These are phyloP conservation scores for Pichia exigua DNA, from an alignment of 805 yeast species.

Conservation along the genomic window DNA sequence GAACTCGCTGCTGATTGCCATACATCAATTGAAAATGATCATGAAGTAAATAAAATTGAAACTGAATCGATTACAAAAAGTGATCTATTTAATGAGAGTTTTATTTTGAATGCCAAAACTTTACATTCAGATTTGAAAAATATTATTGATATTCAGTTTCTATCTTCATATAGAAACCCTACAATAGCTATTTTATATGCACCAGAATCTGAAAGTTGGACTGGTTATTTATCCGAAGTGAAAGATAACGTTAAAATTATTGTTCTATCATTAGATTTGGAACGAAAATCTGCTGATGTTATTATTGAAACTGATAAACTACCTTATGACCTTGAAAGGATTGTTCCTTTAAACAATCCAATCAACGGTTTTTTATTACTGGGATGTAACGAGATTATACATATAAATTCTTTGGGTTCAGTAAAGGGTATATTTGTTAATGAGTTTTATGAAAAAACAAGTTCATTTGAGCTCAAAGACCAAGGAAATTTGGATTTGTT, in stretches of 20 bases:
- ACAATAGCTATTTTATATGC: constrained; percentile 39
- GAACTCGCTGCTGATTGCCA: constrained; percentile 15
- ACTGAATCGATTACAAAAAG: constrained; percentile 10
- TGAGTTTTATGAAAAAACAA: constrained; percentile 35
- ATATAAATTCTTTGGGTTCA: constrained; percentile 73
- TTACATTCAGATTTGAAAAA: constrained; percentile 51
- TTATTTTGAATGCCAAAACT: constrained; percentile 46
- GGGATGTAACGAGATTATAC: constrained; percentile 72
- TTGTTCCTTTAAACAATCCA: constrained; percentile 59
- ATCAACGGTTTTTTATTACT: constrained; percentile 60
- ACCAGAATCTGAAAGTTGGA: constrained; percentile 50
- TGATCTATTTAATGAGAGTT: constrained; percentile 44
- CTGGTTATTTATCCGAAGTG: constrained; percentile 55
- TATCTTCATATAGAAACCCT: constrained; percentile 73
- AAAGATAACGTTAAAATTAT: constrained; percentile 58
- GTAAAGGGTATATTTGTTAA: constrained; percentile 57
- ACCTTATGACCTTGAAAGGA: constrained; percentile 64
- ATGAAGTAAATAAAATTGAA: constrained; percentile 1
- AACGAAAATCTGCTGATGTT: constrained; percentile 50
- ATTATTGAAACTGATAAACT: constrained; percentile 57
- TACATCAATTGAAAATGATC: constrained; percentile 7
- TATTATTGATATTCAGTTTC: constrained; percentile 63
- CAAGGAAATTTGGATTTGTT: constrained; percentile 42
- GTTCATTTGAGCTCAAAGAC: constrained; percentile 38
- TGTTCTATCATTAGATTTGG: constrained; percentile 62